A percentile compares a stretch with the other conserved stretches of the same genome.
Evolutionary conservation across 2,329 filamentous ascomycete genomes (phyloP).

Genomic region (Verticillium nonalfalfae): DNA sequence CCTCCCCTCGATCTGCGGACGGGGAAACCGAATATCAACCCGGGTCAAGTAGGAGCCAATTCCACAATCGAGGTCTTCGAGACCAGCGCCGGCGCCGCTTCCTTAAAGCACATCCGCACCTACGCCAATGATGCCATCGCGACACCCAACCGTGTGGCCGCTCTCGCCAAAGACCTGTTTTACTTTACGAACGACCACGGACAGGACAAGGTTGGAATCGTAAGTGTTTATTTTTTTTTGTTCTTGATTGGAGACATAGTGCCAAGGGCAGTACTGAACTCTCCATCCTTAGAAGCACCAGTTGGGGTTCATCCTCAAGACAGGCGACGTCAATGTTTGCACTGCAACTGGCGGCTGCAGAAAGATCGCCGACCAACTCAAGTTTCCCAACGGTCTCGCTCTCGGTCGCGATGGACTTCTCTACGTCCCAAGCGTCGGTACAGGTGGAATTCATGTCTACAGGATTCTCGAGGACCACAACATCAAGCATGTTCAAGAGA

Average conservation of each 20-base stretch:
- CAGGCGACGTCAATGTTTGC: slow-evolving; percentile 22
- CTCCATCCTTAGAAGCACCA: slow-evolving; percentile 6
- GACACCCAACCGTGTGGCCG: slow-evolving; percentile 18
- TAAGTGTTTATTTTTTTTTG: background rate
- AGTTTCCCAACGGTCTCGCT: slow-evolving; percentile 24
- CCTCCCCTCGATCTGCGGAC: slow-evolving; percentile 17
- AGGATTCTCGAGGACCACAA: slow-evolving; percentile 3
- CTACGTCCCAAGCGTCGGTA: slow-evolving; percentile 21
- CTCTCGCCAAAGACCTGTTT: slow-evolving; percentile 12
- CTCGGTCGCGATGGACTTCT: slow-evolving; percentile 17
- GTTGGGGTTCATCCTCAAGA: slow-evolving; percentile 15
- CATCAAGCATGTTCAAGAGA: slow-evolving; percentile 10
- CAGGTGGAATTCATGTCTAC: slow-evolving; percentile 15
- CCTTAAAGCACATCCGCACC: slow-evolving; percentile 16
- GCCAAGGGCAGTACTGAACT: background rate
- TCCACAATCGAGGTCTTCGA: slow-evolving; percentile 53
- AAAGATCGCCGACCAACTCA: slow-evolving; percentile 12
- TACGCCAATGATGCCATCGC: slow-evolving; percentile 12
- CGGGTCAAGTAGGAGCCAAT: slow-evolving; percentile 19
- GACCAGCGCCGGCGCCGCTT: slow-evolving; percentile 5
- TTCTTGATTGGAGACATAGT: too few species aligned
- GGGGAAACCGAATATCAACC: slow-evolving; percentile 10
- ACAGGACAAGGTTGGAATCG: background rate
- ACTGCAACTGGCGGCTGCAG: slow-evolving; percentile 12
- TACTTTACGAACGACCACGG: slow-evolving; percentile 19